Evolutionary conservation across 148 eudicot genomes (phyloP), one percentile per base, ranked within the genome.

Genomic region (Fagopyrum esculentum): DNA sequence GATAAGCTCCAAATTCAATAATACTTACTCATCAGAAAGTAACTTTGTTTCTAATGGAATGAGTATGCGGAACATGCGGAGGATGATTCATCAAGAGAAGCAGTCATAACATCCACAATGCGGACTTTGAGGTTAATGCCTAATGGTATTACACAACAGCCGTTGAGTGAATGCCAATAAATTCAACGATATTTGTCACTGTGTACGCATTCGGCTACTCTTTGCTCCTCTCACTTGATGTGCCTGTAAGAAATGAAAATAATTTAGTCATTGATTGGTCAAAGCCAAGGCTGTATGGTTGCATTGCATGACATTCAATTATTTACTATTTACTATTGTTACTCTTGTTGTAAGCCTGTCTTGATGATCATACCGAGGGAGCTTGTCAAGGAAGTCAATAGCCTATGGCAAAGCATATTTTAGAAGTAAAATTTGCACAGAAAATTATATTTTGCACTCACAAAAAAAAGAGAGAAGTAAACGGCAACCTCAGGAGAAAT

Each of bases 311-410:
- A 59, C 0, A 59, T 26, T 50, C 57, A 9, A 19, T 2, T 46
- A 12, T 55, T 85, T 87, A n/a, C n/a, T n/a, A n/a, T n/a, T n/a
- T n/a, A 95, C 98, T 97, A 95, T 95, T 52, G 98, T 96, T 83
- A 92, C 98, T 85, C 84, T 95, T 45, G 98, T 97, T 49, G 97
- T 92, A 72, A 92, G 87, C 78, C 98, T 90, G 77, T 90, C 96
- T 69, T 95, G 98, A 86, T 95, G 99, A 79, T 95, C 99, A 86
- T 95, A 95, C 40, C 92, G 92, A 51, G 92, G 97, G 80, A 95
- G 97, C 82, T 90, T 92, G 80, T 95, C 99, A 60, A 95, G 96
- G 78, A 89, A 95, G 82, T 95, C 99, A 75, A 95, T 84, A 73
- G 93, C 96, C 99, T 95, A 92, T 8, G 22, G 19, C 11, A 64